Percentiles rank a stretch among this genome's conserved stretches.
Conservation (phyloP, 345 rosid species). For the Brassica napus region DNA sequence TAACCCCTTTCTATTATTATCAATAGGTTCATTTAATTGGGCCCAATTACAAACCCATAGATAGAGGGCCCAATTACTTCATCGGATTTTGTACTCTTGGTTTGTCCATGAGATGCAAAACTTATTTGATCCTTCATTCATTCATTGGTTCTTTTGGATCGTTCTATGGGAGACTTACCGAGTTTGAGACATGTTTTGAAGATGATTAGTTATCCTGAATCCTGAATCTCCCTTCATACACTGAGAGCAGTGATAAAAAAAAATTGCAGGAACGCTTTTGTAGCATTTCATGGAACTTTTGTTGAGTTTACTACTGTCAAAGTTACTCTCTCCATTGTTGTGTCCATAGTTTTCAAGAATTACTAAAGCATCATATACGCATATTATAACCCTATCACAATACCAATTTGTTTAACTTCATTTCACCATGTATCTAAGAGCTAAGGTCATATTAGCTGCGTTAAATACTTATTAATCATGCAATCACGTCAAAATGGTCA, state of each 20-base stretch:
- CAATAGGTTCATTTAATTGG: conserved; percentile 3
- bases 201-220: too few relatives aligned
- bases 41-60: conserved; percentile 14
- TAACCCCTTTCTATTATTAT: background rate
- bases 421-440: too few relatives aligned
- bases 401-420: too few relatives aligned
- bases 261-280: too few relatives aligned
- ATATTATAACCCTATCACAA: too few relatives aligned
- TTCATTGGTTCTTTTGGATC: background rate
- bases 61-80: background rate
- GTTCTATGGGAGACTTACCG: background rate
- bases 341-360: too few relatives aligned
- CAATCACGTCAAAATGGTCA: background rate
- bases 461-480: background rate
- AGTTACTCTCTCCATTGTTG: too few relatives aligned
- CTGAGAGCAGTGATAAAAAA: too few relatives aligned
- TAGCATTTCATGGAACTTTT: conserved; percentile 66
- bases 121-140: too few relatives aligned
- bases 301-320: background rate
- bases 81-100: background rate
- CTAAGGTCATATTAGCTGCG: too few relatives aligned
- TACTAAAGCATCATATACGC: background rate
- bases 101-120: background rate
- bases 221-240: too few relatives aligned
- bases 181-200: conserved; percentile 49